These are phyloP conservation scores for Chaetothyriales sp. DNA, from an alignment of 2,329 filamentous ascomycete genomes.

Conservation along the genomic window DNA sequence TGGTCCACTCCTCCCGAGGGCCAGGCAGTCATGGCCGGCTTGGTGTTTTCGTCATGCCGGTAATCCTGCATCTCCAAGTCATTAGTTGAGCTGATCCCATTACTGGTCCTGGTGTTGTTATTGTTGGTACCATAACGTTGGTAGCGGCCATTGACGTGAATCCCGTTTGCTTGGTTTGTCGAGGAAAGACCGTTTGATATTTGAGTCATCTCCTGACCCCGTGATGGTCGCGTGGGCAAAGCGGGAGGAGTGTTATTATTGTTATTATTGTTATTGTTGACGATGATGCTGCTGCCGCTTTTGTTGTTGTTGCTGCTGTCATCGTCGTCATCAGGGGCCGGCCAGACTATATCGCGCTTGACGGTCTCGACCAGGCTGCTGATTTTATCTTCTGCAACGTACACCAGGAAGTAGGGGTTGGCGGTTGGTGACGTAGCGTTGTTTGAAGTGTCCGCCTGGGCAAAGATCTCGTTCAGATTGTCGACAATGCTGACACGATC, in stretches of 20 bases:
- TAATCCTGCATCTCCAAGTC: background rate
- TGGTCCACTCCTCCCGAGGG: background rate
- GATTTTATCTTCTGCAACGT: conserved; percentile 55
- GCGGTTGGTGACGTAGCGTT: conserved; percentile 40
- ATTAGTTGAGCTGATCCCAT: background rate
- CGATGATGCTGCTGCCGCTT: too few species aligned
- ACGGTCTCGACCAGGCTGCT: conserved; percentile 44
- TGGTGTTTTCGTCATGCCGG: background rate
- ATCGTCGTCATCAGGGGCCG: conserved; percentile 4
- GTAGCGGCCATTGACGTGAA: background rate
- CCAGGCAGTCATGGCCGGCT: background rate
- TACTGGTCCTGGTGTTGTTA: background rate
- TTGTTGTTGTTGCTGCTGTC: background rate
- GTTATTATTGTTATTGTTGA: too few species aligned
- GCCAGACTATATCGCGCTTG: conserved; percentile 26
- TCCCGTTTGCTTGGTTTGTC: background rate
- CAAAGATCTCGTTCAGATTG: conserved; percentile 46
- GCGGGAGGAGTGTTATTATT: conserved; percentile 1
- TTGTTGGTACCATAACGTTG: background rate
- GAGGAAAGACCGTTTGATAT: too few species aligned
- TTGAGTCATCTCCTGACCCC: background rate
- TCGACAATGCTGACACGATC: conserved; percentile 55
- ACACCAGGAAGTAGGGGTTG: conserved; percentile 46
- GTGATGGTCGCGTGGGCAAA: background rate
- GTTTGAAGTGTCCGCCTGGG: conserved; percentile 9